Evolutionary conservation across 1,284 basidiomycete species (phyloP), one percentile per base, ranked within the genome.

Genomic region (Ustilago xerochloae): DNA sequence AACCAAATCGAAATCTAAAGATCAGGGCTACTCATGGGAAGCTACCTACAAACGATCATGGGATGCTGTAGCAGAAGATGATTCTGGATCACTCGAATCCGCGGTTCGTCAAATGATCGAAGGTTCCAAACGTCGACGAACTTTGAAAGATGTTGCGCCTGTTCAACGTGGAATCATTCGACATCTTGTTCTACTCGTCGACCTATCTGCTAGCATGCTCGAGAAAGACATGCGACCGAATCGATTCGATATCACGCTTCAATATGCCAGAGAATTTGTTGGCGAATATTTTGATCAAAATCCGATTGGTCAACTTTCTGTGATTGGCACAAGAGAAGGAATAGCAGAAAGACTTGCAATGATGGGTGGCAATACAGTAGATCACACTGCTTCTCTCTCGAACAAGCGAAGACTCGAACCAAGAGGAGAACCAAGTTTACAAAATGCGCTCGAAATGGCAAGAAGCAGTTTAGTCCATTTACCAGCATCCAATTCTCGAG

Each of bases 281-380:
- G 87, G 89, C 8, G 96, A 99, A 84, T 99, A 96, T 93, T 99
- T 98, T 85, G 97, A 99, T 85, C 97, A 99, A 86, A 99, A 99
- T 81, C 96, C 96, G 0, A 88, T 99, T 18, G 94, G 96, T n/a
- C 96, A 99, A 85, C 64, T 82, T 4, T 79, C 74, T 13, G 79
- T 84, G 54, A 63, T 85, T 3, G 78, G 74, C 41, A 83, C 82
- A 6, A 76, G 83, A 16, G 71, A 81, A 33, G 83, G 84, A 7
- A 73, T 84, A 29, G 81, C 80, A 18, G 82, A 83, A 48, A 55
- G 81, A 12, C 56, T 83, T 18, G 79, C 79, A 3, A 75, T 78
- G 52, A 93, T 98, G 89, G 88, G 94, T 20, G 90, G 95, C 8
- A 99, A 97, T 79, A 94, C 95, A 0, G 93, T 96, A 77, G 95